phyloP scores from a whole-genome alignment of 2,329 filamentous ascomycete species.

The Rhexocercosporidium sp. region DNA sequence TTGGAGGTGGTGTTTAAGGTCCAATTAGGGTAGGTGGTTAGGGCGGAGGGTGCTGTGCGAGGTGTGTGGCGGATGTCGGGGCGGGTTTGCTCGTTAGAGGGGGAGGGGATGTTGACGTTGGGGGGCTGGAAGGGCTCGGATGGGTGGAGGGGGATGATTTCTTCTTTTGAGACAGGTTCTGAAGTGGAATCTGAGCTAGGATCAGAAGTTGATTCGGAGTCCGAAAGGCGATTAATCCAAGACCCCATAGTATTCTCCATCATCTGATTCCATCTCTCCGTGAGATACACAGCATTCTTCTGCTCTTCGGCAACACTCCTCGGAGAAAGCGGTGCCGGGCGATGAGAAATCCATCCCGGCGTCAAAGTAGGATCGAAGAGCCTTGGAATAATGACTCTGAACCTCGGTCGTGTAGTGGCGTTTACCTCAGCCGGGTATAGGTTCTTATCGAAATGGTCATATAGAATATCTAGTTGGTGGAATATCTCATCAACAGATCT shows the following conservation, averaged over 20 bases:
- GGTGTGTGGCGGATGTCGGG: neutral
- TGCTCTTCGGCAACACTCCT: conserved; percentile 57
- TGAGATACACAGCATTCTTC: conserved; percentile 58
- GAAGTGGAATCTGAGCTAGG: neutral
- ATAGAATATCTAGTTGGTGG: conserved; percentile 38
- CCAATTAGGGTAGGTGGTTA: neutral
- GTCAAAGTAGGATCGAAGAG: conserved; percentile 59
- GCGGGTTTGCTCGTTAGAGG: neutral
- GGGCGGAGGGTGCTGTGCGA: neutral
- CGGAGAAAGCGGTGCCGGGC: conserved; percentile 50
- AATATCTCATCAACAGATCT: conserved; percentile 34
- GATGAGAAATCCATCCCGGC: conserved; percentile 55
- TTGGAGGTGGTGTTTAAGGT: conserved; percentile 1
- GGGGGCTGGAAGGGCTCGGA: neutral
- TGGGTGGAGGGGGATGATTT: neutral
- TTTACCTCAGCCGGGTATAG: conserved; percentile 4
- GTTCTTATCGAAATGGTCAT: conserved; percentile 27
- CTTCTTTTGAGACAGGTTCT: neutral
- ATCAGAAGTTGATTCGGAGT: neutral
- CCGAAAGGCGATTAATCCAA: conserved; percentile 47
- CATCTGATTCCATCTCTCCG: conserved; percentile 54
- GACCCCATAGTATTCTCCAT: conserved; percentile 48
- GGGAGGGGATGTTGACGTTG: neutral
- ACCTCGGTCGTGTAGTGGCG: conserved; percentile 36
- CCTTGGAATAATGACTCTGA: conserved; percentile 57